Evolutionary conservation across 805 yeast genomes (phyloP).

Genomic region (Teunomyces pallodes): DNA sequence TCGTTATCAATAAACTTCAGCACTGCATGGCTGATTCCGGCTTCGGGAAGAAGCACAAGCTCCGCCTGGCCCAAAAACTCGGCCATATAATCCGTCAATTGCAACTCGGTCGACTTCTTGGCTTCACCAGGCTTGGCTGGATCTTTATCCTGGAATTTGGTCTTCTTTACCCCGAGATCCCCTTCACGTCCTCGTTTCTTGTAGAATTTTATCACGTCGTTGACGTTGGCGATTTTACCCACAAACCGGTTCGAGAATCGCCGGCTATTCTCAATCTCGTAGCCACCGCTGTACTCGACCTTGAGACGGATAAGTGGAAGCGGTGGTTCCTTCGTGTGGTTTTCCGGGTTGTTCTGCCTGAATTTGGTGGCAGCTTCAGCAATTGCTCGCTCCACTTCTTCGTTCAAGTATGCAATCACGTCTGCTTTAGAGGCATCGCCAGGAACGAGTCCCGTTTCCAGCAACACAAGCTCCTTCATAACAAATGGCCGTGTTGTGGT

Average conservation of each 20-base stretch:
- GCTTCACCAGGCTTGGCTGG: slow-evolving; percentile 8
- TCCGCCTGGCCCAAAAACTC: slow-evolving; percentile 61
- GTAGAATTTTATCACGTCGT: slow-evolving; percentile 75
- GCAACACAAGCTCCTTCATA: slow-evolving; percentile 61
- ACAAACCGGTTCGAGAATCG: slow-evolving; percentile 88
- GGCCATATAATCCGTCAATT: slow-evolving; percentile 62
- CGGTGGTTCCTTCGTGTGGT: slow-evolving; percentile 36
- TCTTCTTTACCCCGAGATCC: slow-evolving; percentile 12
- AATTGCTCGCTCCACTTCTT: slow-evolving; percentile 67
- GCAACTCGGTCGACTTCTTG: slow-evolving; percentile 31
- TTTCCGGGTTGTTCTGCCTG: slow-evolving; percentile 30
- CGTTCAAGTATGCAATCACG: slow-evolving; percentile 57
- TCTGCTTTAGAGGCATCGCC: slow-evolving; percentile 59
- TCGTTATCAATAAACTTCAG: slow-evolving; percentile 75
- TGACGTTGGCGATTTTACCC: slow-evolving; percentile 87
- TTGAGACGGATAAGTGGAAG: slow-evolving; percentile 78
- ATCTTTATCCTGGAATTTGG: slow-evolving; percentile 13
- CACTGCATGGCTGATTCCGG: slow-evolving; percentile 72
- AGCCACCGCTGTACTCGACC: slow-evolving; percentile 89
- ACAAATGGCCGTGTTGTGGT: slow-evolving; percentile 80
- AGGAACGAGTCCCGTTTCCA: slow-evolving; percentile 53
- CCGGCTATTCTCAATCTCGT: slow-evolving; percentile 86
- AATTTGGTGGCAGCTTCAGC: slow-evolving; percentile 54
- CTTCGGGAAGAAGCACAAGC: slow-evolving; percentile 68
- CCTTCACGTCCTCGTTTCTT: slow-evolving; percentile 37